Evolutionary conservation across 139 green algal genomes (phyloP).

Genomic region (Picochlorum costavermella): DNA sequence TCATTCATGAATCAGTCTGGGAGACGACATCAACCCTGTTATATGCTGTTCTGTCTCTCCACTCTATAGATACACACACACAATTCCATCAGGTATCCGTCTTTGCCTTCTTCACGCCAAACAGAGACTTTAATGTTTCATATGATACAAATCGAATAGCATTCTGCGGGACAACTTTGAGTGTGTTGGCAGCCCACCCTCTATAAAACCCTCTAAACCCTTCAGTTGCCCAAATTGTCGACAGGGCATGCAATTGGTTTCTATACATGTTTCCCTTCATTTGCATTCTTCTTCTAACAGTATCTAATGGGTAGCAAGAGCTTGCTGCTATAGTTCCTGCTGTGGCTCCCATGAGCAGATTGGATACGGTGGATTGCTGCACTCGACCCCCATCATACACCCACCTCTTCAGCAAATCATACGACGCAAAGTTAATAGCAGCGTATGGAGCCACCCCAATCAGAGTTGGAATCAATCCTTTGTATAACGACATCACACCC

Average conservation of each 20-base stretch:
- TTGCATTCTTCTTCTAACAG: slow-evolving; percentile 76
- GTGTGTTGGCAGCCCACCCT: slow-evolving; percentile 78
- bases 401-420: slow-evolving; percentile 76
- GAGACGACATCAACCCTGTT: too few species aligned
- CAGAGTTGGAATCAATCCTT: slow-evolving; percentile 83
- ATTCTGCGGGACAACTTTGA: slow-evolving; percentile 91
- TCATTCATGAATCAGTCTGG: too few species aligned
- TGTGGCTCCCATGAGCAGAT: slow-evolving; percentile 63
- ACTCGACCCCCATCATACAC: slow-evolving; percentile 38
- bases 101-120: slow-evolving; percentile 67
- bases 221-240: slow-evolving; percentile 51
- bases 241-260: slow-evolving; percentile 39
- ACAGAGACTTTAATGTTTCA: slow-evolving; percentile 63
- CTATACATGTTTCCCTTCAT: slow-evolving; percentile 79
- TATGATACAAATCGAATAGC: slow-evolving; percentile 82
- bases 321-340: slow-evolving; percentile 66
- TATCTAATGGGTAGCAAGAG: slow-evolving; percentile 87
- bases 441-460: slow-evolving; percentile 91
- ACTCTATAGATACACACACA: too few species aligned
- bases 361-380: slow-evolving; percentile 48
- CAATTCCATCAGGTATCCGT: slow-evolving; percentile 62
- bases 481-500: slow-evolving; percentile 71
- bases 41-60: too few species aligned
- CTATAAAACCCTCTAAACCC: slow-evolving; percentile 78
- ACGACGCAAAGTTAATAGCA: slow-evolving; percentile 89